These are phyloP conservation scores for Drechslerella coelobrocha DNA, from an alignment of 2,329 filamentous ascomycete genomes.

Conservation along the genomic window DNA sequence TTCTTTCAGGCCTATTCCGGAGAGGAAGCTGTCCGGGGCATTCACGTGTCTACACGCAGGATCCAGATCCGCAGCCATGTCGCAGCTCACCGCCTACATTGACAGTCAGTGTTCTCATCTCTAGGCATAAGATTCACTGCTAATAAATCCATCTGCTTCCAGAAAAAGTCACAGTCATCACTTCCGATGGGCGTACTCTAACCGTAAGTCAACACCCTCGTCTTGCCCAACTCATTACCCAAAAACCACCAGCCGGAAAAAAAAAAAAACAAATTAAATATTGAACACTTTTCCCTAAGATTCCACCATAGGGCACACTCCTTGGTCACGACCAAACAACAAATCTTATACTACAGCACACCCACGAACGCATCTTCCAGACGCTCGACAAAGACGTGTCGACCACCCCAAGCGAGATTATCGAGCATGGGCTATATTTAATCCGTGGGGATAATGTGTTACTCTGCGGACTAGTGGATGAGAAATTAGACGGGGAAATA, in stretches of 20 bases:
- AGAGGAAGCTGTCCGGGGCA: background rate
- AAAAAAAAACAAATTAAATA: slow-evolving; percentile 17
- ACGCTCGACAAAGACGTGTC: slow-evolving; percentile 75
- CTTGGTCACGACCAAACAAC: slow-evolving; percentile 88
- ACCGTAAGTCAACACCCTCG: slow-evolving; percentile 58
- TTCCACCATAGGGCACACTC: slow-evolving; percentile 68
- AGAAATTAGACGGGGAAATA: slow-evolving; percentile 85
- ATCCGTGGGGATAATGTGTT: slow-evolving; percentile 95
- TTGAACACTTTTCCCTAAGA: slow-evolving; percentile 50
- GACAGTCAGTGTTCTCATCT: slow-evolving; percentile 22
- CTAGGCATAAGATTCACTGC: background rate
- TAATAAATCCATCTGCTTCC: slow-evolving; percentile 21
- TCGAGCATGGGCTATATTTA: slow-evolving; percentile 85
- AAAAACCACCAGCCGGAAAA: slow-evolving; percentile 6
- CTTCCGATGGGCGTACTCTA: slow-evolving; percentile 86
- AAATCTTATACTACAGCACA: slow-evolving; percentile 84
- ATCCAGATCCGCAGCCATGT: slow-evolving; percentile 23
- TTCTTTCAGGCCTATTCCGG: too few species aligned
- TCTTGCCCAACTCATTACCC: background rate
- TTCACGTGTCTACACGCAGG: background rate
- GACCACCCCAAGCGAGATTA: slow-evolving; percentile 70
- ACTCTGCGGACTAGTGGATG: slow-evolving; percentile 86
- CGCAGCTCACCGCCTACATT: slow-evolving; percentile 42
- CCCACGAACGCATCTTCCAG: slow-evolving; percentile 88
- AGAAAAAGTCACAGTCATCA: slow-evolving; percentile 94